Conservation (phyloP, 1,284 basidiomycete genomes). For the Pyrrhoderma lamaoense region DNA sequence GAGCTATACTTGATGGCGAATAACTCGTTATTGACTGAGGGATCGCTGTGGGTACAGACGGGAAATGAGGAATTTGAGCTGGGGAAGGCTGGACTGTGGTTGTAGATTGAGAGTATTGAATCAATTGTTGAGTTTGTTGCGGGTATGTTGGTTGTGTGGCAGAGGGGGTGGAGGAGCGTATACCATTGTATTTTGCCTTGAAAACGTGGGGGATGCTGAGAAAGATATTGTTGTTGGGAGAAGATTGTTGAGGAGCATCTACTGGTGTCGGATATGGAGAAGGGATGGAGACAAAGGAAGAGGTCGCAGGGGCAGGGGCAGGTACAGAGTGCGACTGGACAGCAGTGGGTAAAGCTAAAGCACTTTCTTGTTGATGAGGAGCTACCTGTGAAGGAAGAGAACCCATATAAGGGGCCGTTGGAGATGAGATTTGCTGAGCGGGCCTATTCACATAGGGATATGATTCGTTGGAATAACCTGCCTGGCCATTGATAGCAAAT, state of each 20-base stretch:
- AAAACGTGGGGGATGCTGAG: slow-evolving; percentile 19
- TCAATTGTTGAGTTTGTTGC: slow-evolving; percentile 26
- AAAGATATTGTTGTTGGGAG: slow-evolving; percentile 8
- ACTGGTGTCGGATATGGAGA: slow-evolving; percentile 4
- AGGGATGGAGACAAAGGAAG: background rate
- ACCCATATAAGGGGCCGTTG: slow-evolving; percentile 24
- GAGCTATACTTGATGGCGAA: slow-evolving; percentile 40
- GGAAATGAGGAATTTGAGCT: slow-evolving; percentile 50
- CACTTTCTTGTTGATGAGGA: slow-evolving; percentile 10
- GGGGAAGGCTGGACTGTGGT: slow-evolving; percentile 23
- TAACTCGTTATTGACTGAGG: slow-evolving; percentile 53
- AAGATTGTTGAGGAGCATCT: slow-evolving; percentile 13
- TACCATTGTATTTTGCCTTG: slow-evolving; percentile 18
- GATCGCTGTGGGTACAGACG: slow-evolving; percentile 56
- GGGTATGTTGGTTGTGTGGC: slow-evolving; percentile 24
- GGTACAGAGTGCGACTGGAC: background rate
- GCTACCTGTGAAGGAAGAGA: slow-evolving; percentile 17
- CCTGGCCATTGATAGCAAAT: slow-evolving; percentile 9
- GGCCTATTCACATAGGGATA: background rate
- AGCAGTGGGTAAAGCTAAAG: slow-evolving; percentile 9
- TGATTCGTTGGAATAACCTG: no score
- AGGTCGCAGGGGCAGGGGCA: background rate
- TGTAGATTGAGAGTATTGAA: slow-evolving; percentile 23
- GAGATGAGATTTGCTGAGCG: slow-evolving; percentile 23
- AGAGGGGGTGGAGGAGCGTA: slow-evolving; percentile 23